These are phyloP conservation scores for Aspergillus sparsus DNA, from an alignment of 495 filamentous ascomycete species.

Conservation along the genomic window DNA sequence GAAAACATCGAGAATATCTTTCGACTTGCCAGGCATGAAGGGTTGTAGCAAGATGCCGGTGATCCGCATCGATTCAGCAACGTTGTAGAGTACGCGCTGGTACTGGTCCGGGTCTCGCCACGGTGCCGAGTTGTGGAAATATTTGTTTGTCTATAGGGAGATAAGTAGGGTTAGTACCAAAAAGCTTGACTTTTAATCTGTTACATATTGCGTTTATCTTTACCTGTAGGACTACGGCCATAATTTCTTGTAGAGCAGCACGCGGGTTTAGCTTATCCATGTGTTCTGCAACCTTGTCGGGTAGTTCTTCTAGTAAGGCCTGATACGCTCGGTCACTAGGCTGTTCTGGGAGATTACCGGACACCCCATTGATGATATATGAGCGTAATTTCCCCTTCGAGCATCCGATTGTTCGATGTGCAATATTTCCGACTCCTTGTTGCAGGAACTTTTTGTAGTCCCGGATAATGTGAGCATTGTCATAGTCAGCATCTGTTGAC, in stretches of 20 bases:
- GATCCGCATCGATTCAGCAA: slow-evolving; percentile 77
- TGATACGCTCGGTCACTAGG: slow-evolving; percentile 37
- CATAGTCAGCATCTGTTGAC: slow-evolving; percentile 75
- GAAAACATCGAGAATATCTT: slow-evolving; percentile 72
- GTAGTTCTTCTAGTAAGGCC: slow-evolving; percentile 36
- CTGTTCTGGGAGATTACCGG: slow-evolving; percentile 30
- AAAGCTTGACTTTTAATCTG: background rate
- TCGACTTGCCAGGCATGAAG: slow-evolving; percentile 81
- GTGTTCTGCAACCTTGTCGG: slow-evolving; percentile 44
- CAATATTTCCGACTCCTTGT: slow-evolving; percentile 74
- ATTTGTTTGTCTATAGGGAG: slow-evolving; percentile 64
- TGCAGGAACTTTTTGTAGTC: slow-evolving; percentile 79
- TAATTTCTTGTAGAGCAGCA: slow-evolving; percentile 64
- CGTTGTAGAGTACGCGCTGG: slow-evolving; percentile 63
- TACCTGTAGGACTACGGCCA: slow-evolving; percentile 61
- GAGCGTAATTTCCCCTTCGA: slow-evolving; percentile 64
- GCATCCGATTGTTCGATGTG: slow-evolving; percentile 64
- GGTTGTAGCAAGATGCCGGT: slow-evolving; percentile 84
- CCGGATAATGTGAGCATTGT: slow-evolving; percentile 70
- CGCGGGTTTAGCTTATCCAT: slow-evolving; percentile 70
- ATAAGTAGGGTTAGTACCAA: background rate
- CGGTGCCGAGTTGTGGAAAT: slow-evolving; percentile 59
- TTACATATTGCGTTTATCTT: slow-evolving; percentile 9
- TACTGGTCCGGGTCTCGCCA: slow-evolving; percentile 53
- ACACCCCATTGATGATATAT: slow-evolving; percentile 49